phyloP scores from a whole-genome alignment of 306 rosid species.

The Malus sieversii region DNA sequence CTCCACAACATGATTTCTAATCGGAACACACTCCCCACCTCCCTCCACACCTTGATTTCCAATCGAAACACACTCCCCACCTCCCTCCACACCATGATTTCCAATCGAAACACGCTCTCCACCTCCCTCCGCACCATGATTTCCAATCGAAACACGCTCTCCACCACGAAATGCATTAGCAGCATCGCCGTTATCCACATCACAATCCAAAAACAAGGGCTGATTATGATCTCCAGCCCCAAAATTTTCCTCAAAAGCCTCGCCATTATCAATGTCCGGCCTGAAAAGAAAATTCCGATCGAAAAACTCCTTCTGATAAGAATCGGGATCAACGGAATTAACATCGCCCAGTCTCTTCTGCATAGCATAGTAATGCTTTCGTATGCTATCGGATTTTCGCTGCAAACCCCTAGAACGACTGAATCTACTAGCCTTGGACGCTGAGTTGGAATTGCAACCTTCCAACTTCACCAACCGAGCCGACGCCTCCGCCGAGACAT shows the following conservation, averaged over 20 bases:
- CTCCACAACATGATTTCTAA: background rate
- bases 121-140: background rate
- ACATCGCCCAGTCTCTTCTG: constrained; percentile 34
- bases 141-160: background rate
- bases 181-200: background rate
- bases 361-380: constrained; percentile 36
- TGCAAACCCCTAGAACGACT: constrained; percentile 22
- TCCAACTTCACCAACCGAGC: constrained; percentile 50
- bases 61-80: background rate
- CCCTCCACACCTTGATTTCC: background rate
- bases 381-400: constrained; percentile 36
- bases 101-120: background rate
- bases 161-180: background rate
- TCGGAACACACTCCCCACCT: background rate
- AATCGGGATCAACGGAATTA: constrained; percentile 12
- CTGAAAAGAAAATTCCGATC: constrained; percentile 2
- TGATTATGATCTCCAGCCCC: constrained; percentile 12
- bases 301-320: background rate
- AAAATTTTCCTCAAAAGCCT: constrained; percentile 11
- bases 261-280: constrained; percentile 1
- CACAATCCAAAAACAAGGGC: constrained; percentile 1
- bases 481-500: constrained; percentile 40
- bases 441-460: constrained; percentile 9
- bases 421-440: constrained; percentile 17
- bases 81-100: background rate